Evolutionary conservation across 2,329 filamentous ascomycete genomes (phyloP).

Genomic region (Trichoderma sp.): DNA sequence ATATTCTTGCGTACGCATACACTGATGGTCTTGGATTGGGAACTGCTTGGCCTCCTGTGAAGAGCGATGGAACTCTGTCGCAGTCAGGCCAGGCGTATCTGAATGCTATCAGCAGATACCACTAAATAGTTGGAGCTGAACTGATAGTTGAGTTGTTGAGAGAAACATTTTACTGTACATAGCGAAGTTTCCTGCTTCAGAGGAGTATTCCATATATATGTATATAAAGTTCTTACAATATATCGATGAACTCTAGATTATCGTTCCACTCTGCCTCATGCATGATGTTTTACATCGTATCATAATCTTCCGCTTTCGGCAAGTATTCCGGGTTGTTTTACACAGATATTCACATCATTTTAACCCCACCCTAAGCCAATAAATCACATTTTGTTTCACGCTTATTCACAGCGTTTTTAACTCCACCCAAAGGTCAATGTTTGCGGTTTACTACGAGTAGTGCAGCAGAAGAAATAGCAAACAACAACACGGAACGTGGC

Average conservation of each 20-base stretch:
- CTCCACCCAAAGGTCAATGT: too few relatives aligned
- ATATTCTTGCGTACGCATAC: slow-evolving; percentile 23
- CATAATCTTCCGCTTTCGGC: too few relatives aligned
- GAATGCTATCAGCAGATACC: slow-evolving; percentile 22
- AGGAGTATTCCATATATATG: not conserved
- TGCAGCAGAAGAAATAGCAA: not conserved
- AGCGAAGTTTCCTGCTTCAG: not conserved
- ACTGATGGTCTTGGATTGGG: slow-evolving; percentile 21
- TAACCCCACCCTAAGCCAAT: too few relatives aligned
- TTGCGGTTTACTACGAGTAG: too few relatives aligned
- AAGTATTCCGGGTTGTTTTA: too few relatives aligned
- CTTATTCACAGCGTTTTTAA: not conserved
- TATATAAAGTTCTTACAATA: not conserved
- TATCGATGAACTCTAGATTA: not conserved
- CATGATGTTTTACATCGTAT: too few relatives aligned
- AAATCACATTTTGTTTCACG: too few relatives aligned
- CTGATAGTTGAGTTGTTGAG: not conserved
- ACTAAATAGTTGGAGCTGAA: not conserved
- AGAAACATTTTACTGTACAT: not conserved
- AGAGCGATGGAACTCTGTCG: slow-evolving; percentile 18
- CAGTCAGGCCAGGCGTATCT: slow-evolving; percentile 23
- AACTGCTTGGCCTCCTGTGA: slow-evolving; percentile 18
- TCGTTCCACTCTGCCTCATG: not conserved
- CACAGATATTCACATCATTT: too few relatives aligned
- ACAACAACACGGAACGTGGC: not conserved